Percentiles rank a stretch among this genome's conserved stretches.
Evolutionary conservation across 176 grass and related monocot genomes (phyloP).

Genomic region (Lolium perenne): DNA sequence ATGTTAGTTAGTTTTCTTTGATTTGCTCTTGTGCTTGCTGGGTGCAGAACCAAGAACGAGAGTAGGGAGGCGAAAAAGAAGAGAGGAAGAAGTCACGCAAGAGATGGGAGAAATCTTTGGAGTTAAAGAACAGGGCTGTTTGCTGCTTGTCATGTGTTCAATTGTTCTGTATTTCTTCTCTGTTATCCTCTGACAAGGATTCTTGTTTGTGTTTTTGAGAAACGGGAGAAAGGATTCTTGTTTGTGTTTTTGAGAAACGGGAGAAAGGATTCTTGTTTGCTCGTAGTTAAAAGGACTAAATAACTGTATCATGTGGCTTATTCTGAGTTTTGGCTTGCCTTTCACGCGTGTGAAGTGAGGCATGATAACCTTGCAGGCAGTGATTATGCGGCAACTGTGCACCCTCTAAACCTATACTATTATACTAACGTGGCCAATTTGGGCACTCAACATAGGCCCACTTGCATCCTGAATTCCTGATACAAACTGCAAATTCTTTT

Average conservation of each 20-base stretch:
- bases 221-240: not conserved
- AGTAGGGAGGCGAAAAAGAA: not conserved
- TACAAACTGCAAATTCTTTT: conserved; percentile 1
- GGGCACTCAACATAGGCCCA: not conserved
- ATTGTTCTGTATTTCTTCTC: not conserved
- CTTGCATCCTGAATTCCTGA: conserved; percentile 21
- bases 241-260: not conserved
- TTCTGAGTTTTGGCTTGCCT: not conserved
- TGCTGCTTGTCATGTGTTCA: conserved; percentile 9
- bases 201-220: conserved; percentile 3
- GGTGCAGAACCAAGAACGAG: not conserved
- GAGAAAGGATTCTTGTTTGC: not conserved
- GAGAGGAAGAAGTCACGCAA: not conserved
- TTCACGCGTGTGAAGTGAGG: not conserved
- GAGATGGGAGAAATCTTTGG: conserved; percentile 4
- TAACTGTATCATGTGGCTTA: conserved; percentile 15
- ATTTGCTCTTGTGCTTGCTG: conserved; percentile 12
- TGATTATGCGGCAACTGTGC: not conserved
- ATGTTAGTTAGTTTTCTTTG: not conserved
- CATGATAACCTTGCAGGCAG: not conserved
- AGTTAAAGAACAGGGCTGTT: not conserved
- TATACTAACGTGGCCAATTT: not conserved
- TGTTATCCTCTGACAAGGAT: not conserved
- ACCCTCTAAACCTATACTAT: not conserved
- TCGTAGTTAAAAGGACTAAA: not conserved